Percentiles rank a stretch among this genome's conserved stretches.
Evolutionary conservation across 805 yeast genomes (phyloP).

Genomic region (Saturnispora gosingensis): DNA sequence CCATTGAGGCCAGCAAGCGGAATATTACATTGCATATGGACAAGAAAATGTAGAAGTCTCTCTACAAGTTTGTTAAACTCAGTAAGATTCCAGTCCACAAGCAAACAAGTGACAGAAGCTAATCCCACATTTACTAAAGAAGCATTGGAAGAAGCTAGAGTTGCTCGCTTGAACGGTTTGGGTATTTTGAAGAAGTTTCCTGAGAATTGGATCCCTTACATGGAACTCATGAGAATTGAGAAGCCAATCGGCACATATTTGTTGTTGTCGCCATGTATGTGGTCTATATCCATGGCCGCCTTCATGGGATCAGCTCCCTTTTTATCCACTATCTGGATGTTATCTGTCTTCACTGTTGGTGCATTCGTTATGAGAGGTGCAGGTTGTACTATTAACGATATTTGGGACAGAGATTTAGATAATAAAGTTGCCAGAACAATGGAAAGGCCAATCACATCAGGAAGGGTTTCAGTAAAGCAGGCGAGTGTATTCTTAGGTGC

Average conservation of each 20-base stretch:
- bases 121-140: constrained; percentile 26
- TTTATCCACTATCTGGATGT: constrained; percentile 47
- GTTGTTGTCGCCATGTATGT: constrained; percentile 73
- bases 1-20: not conserved
- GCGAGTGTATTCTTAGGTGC: constrained; percentile 65
- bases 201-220: constrained; percentile 71
- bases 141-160: constrained; percentile 42
- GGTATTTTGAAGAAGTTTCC: constrained; percentile 58
- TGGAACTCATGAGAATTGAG: constrained; percentile 84
- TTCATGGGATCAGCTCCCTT: constrained; percentile 62
- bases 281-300: constrained; percentile 92
- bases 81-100: not conserved
- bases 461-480: constrained; percentile 59
- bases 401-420: constrained; percentile 77
- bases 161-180: constrained; percentile 39
- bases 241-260: constrained; percentile 94
- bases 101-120: not conserved
- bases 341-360: constrained; percentile 72
- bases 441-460: constrained; percentile 89
- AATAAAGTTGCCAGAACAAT: constrained; percentile 78
- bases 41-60: not conserved
- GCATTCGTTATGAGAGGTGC: constrained; percentile 93
- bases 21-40: not conserved
- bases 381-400: constrained; percentile 92
- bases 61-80: not conserved